Evolutionary conservation across 352 stramenopile genomes (phyloP), one percentile per base, ranked within the genome.

Genomic region (Saprolegnia parasitica): DNA sequence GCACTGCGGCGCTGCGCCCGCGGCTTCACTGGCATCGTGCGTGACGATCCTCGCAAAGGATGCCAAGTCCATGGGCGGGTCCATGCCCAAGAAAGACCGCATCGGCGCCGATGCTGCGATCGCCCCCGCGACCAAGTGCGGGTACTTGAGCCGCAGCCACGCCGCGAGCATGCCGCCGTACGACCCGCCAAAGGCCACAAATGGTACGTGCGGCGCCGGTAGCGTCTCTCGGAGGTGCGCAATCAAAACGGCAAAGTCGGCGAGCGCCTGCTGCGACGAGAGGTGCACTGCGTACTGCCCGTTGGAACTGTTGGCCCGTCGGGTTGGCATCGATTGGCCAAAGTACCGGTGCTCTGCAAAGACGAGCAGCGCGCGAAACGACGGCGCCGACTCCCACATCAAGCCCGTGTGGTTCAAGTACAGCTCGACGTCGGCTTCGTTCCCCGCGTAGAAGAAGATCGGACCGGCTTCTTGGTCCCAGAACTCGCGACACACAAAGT

Each of bases 301-400:
- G 9, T 20, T 40, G 26, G 45, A 71, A 6, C 13, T 23, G 32
- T 39, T 15, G 32, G 56, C 39, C 16, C 23, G 5, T 11, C 18
- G 42, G 0, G 26, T 74, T 5, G 86, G 83, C 0, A 90, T 70
- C 20, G 80, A 89, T 61, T 86, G 77, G 64, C 84, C 84, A 68
- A 91, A 91, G 75, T 90, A 93, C 0, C 86, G 79, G 62, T 90
- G 83, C 71, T 93, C 83, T 0, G 79, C 83, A 68, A 93, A 91
- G 50, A 93, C 80, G 9, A 93, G 32, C 1, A 92, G 50, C 21
- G 81, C 86, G 47, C 77, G 75, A 56, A 88, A 92, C 24, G 75
- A 77, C 26, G 71, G 74, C 9, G 81, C 82, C 63, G 88, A 83
- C 65, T 90, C 79, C 80, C 84, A 88, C 75, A 91, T 88, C 68